phyloP scores from a whole-genome alignment of 306 rosid genomes.

The Vicia sativa region DNA sequence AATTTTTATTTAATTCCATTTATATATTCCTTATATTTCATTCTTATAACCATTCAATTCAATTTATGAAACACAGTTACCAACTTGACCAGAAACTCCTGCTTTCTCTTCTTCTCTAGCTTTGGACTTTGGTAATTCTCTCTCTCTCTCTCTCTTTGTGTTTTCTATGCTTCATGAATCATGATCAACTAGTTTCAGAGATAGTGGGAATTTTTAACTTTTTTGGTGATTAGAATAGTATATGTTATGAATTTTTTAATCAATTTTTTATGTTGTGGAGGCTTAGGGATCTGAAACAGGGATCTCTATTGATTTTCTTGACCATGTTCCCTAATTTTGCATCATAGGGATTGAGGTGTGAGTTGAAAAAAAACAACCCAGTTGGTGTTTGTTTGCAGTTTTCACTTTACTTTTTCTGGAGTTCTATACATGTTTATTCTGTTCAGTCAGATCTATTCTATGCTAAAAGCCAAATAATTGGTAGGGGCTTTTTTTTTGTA shows the following conservation, averaged over 20 bases:
- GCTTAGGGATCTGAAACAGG: constrained; percentile 65
- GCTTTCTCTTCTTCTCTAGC: not conserved
- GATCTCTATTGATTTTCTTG: constrained; percentile 49
- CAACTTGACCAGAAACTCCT: not conserved
- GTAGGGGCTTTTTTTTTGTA: constrained; percentile 42
- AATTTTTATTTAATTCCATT: not conserved
- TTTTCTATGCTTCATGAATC: too few relatives aligned
- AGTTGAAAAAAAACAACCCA: constrained; percentile 37
- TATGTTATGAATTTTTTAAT: not conserved
- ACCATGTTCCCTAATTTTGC: constrained; percentile 38
- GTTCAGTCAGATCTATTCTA: constrained; percentile 59
- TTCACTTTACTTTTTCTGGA: constrained; percentile 39
- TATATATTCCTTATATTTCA: not conserved
- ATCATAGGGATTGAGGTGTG: constrained; percentile 34
- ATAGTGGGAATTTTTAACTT: not conserved
- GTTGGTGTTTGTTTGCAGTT: constrained; percentile 38
- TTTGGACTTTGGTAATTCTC: not conserved
- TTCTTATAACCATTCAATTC: constrained; percentile 15
- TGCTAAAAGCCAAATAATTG: constrained; percentile 63
- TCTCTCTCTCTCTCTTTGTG: not conserved
- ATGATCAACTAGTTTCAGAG: not conserved
- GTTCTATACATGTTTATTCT: constrained; percentile 43
- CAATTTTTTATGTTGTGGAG: not conserved
- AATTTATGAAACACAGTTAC: not conserved
- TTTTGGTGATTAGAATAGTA: constrained; percentile 10